Base-by-base conservation (phyloP, 2,329 filamentous ascomycete genomes). In the Fusarium oxysporum region DNA sequence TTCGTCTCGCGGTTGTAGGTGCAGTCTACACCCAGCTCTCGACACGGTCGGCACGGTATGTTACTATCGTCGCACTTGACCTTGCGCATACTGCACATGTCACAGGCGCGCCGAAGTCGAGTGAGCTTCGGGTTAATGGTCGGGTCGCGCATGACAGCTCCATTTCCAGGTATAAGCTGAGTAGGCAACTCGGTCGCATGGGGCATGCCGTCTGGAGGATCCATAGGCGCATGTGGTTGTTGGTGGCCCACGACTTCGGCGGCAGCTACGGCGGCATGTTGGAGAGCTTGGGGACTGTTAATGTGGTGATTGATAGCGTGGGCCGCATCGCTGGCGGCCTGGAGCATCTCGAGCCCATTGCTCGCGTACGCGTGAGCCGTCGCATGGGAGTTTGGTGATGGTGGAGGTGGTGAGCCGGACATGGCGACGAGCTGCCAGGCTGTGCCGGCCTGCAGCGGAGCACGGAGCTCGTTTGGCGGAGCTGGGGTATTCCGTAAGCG, bases 1-100 rank as follows among this genome's bases (percentile, higher is more conserved):
- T 89, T 90, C 77, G 88, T 89, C 65, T 86, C 84, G 37, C 89
- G 85, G 44, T 85, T 83, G 72, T 87, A 90, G 62, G 88, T 90
- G 79, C 88, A 90, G 57, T 88, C 85, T 56, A 90, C 88, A 30
- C 85, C 84, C 23, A 90, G 86, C 62, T 90, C 87, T 65, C 83
- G 81, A 72, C 88, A 90, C 8, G 88, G 87, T 32, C 85, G 85
- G 75, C 88, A 90, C 3, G 88, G 88, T n/a, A 88, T 84, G 28
- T 85, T 83, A 43, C 83, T 81, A 70, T 89, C 87, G 77, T 90
- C 87, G 78, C 88, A 90, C 81, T 90, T 90, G 48, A 90, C 88
- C 70, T 90, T 90, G 64, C 88, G 86, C 79, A 88, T 86, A 65
- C 88, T 90, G 78, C 88, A 90, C 84, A 90, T 87, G 72, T 90